Conservation (phyloP, 2,329 filamentous ascomycete species). For the Aspergillus sp. region DNA sequence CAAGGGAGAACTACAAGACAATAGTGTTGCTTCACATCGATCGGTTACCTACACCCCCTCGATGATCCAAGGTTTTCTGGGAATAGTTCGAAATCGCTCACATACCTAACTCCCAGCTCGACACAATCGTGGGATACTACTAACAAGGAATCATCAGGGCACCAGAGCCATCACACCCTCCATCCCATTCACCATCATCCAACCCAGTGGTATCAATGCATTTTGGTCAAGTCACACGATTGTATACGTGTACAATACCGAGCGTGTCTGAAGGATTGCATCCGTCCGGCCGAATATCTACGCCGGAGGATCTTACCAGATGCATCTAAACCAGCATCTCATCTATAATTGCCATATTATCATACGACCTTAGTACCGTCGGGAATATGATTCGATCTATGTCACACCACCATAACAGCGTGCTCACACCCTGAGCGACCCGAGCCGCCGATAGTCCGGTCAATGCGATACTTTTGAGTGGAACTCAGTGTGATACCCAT, state of each 20-base stretch:
- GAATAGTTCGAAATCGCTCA: no score
- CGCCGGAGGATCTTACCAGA: not conserved
- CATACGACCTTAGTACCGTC: not conserved
- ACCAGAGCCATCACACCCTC: no score
- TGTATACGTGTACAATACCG: not conserved
- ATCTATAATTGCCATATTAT: not conserved
- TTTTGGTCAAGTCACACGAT: not conserved
- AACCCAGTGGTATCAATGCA: not conserved
- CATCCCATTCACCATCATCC: no score
- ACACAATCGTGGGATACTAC: no score
- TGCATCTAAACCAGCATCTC: not conserved
- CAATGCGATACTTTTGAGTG: conserved; percentile 4
- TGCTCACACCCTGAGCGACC: conserved; percentile 1
- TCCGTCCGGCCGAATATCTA: not conserved
- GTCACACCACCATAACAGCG: not conserved
- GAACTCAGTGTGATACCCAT: not conserved
- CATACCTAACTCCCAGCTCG: no score
- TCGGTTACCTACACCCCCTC: no score
- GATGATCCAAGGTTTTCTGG: no score
- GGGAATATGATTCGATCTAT: not conserved
- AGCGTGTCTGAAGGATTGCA: not conserved
- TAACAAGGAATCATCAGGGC: no score
- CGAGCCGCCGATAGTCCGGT: conserved; percentile 2
- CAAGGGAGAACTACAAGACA: no score
- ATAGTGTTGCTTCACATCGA: no score